Percentiles rank a stretch among this genome's conserved stretches.
These are phyloP conservation scores for Clarireedia paspali DNA, from an alignment of 2,329 filamentous ascomycete genomes.

Conservation along the genomic window DNA sequence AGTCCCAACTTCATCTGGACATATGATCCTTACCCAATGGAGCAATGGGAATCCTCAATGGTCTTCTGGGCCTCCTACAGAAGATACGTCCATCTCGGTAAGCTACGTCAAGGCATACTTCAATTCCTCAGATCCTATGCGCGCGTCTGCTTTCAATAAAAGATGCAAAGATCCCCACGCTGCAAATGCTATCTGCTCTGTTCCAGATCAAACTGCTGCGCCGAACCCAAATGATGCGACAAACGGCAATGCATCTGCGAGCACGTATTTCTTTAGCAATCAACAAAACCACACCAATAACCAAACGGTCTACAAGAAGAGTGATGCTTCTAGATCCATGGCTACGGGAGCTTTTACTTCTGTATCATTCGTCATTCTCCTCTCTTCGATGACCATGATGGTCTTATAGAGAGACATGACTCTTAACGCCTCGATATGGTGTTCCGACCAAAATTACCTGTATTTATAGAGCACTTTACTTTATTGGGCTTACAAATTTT, in stretches of 20 bases:
- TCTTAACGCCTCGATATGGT: no score
- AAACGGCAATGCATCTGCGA: constrained; percentile 26
- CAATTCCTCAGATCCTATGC: constrained; percentile 50
- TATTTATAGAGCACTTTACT: no score
- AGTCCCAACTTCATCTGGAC: constrained; percentile 54
- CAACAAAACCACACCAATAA: constrained; percentile 40
- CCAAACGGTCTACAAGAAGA: constrained; percentile 35
- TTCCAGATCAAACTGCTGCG: constrained; percentile 39
- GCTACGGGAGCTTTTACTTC: not conserved
- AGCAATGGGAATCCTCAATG: constrained; percentile 66
- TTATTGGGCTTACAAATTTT: no score
- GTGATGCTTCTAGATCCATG: not conserved
- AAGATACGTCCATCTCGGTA: constrained; percentile 56
- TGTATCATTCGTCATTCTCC: not conserved
- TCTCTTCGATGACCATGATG: not conserved
- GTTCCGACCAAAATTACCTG: no score
- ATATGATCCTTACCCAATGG: constrained; percentile 68
- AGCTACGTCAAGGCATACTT: constrained; percentile 74
- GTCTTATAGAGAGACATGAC: not conserved
- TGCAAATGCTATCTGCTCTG: constrained; percentile 38
- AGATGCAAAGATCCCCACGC: constrained; percentile 36
- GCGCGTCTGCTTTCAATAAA: constrained; percentile 31
- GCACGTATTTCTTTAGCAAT: constrained; percentile 42
- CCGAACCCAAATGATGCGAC: constrained; percentile 20
- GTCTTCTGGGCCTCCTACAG: constrained; percentile 60